Evolutionary conservation across 139 green algal genomes (phyloP).

Genomic region (Tetradesmus obliquus): DNA sequence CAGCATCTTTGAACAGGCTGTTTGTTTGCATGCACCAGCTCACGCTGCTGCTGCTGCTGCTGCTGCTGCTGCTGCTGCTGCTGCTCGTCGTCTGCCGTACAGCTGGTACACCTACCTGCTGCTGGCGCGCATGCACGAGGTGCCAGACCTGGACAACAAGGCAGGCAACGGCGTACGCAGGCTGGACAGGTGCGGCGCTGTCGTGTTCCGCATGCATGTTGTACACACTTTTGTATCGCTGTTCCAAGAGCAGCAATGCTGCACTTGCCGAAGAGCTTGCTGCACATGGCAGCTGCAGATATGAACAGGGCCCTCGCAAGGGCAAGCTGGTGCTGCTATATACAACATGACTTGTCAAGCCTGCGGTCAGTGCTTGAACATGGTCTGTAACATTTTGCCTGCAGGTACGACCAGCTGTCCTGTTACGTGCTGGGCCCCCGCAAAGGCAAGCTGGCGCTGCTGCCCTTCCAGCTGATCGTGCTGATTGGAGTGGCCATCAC

Average conservation of each 20-base stretch:
- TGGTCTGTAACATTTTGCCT: too few species aligned
- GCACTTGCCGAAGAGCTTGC: background rate
- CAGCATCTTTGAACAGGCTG: too few species aligned
- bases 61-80: background rate
- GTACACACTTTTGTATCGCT: too few species aligned
- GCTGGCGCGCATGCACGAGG: constrained; percentile 46
- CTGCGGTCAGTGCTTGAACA: too few species aligned
- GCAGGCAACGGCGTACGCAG: constrained; percentile 7
- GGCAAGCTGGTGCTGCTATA: too few species aligned
- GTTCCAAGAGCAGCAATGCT: too few species aligned
- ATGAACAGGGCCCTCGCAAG: too few species aligned
- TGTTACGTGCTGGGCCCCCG: background rate
- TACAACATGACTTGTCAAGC: too few species aligned
- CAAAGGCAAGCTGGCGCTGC: background rate
- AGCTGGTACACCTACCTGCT: constrained; percentile 53
- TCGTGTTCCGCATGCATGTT: too few species aligned
- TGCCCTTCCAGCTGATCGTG: constrained; percentile 36
- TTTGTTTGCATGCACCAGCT: background rate
- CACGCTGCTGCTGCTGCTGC: background rate
- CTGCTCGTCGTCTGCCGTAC: background rate
- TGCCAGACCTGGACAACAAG: constrained; percentile 40
- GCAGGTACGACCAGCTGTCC: background rate
- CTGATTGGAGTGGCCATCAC: constrained; percentile 35
- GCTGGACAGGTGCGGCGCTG: constrained; percentile 27
- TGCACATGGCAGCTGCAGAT: background rate